Base-by-base conservation (phyloP, 495 filamentous ascomycete species). In the Podospora pseudocomata region DNA sequence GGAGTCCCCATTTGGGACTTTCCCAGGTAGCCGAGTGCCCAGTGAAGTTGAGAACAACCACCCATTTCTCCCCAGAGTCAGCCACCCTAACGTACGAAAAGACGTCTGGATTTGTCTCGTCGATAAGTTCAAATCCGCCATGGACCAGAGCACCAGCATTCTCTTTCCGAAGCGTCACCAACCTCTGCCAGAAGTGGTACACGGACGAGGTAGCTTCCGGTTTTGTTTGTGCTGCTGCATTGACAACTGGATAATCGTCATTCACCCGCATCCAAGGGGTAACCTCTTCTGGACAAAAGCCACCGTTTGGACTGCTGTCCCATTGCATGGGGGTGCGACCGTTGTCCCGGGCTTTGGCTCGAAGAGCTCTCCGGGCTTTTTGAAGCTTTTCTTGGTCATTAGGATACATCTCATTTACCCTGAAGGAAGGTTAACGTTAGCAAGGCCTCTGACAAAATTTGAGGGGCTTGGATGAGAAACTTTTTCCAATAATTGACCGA, bases 311-410 rank as follows among this genome's bases (percentile, higher is more conserved):
- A 26, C 62, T 44, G 18, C 34, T 76, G 65, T 85, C 77, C 89
- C 89, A 91, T 69, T 89, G 88, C 81, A 91, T 88, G 3, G 86
- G 86, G 28, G 81, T 72, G 1, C 86, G 76, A 20, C 85, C 82
- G 71, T 89, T 80, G 70, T 88, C 86, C 7, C 86, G 72, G 75
- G 86, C 71, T 65, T 85, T 63, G 74, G 87, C 76, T 72, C 91
- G 73, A 79, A 91, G 73, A 72, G 81, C 70, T 75, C 9, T 11
- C 2, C 39, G 39, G 39, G 39, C 39, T 16, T 49, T 49, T 11
- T 13, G 39, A 49, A 49, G 39, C 15, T 13, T 49, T 13, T 49
- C 39, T 18, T 49, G 39, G 13, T 49, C 39, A 16, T 13, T 13
- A 16, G 39, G 39, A 49, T 49, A 49, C 39, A 49, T 49, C 15